Percentiles rank a stretch among this genome's conserved stretches.
These are phyloP conservation scores for Hyaloperonospora arabidopsidis DNA, from an alignment of 352 stramenopile species.

Conservation along the genomic window DNA sequence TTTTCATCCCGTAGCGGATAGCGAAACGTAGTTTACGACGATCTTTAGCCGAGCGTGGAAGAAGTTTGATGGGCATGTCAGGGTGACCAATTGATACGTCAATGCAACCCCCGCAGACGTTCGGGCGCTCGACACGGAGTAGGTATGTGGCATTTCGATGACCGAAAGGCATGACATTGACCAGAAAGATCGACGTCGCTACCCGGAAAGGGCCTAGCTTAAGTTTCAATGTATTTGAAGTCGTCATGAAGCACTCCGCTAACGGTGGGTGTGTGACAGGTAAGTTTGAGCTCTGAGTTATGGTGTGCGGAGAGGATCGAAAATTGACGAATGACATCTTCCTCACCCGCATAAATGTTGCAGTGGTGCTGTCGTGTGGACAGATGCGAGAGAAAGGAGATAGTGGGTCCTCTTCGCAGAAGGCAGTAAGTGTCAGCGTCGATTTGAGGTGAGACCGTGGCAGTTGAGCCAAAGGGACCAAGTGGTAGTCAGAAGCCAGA, in stretches of 20 bases:
- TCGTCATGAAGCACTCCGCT: neutral
- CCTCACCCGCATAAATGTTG: no score
- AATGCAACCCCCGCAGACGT: conserved; percentile 6
- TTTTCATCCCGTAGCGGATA: conserved; percentile 11
- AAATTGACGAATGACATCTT: no score
- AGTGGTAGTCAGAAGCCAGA: no score
- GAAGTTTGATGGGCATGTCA: conserved; percentile 3
- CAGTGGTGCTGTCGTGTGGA: no score
- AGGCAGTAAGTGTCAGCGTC: no score
- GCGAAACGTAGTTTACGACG: conserved; percentile 8
- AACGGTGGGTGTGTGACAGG: no score
- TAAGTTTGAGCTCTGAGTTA: no score
- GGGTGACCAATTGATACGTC: conserved; percentile 7
- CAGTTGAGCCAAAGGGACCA: no score
- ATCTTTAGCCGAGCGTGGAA: conserved; percentile 5
- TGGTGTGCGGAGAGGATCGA: no score
- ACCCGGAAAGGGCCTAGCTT: conserved; percentile 10
- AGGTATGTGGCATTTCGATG: conserved; percentile 3
- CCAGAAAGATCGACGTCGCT: conserved; percentile 10
- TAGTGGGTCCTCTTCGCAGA: no score
- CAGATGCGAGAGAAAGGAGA: no score
- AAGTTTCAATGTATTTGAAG: conserved; percentile 9
- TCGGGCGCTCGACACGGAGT: conserved; percentile 7
- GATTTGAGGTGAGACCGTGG: no score
- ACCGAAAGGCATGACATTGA: conserved; percentile 7